A percentile compares a stretch with the other conserved stretches of the same genome.
Conservation (phyloP, 2,329 filamentous ascomycete genomes). For the Aspergillus transmontanensis region DNA sequence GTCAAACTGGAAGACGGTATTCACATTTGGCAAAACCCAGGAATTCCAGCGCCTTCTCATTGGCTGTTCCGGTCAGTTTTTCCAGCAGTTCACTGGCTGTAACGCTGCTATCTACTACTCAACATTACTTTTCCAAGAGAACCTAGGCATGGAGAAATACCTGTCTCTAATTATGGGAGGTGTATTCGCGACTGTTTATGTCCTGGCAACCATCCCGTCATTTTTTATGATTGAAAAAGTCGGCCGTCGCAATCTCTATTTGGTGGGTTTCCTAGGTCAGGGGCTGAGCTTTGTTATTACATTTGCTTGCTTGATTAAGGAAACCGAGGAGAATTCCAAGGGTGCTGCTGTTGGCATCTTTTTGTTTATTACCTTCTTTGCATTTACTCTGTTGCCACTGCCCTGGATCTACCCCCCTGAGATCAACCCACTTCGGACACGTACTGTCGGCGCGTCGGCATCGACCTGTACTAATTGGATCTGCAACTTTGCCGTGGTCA, state of each 20-base stretch:
- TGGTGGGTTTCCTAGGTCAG: conserved; percentile 38
- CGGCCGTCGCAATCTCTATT: conserved; percentile 42
- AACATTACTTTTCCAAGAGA: conserved; percentile 48
- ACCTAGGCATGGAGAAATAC: conserved; percentile 27
- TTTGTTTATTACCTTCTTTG: conserved; percentile 68
- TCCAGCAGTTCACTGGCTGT: conserved; percentile 51
- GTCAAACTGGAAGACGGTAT: conserved; percentile 28
- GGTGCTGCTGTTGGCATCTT: conserved; percentile 61
- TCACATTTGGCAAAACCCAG: conserved; percentile 34
- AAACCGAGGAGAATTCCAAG: conserved; percentile 27
- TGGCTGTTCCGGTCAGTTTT: conserved; percentile 35
- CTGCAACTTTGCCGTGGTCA: conserved; percentile 56
- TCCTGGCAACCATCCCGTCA: conserved; percentile 28
- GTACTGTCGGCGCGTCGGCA: conserved; percentile 54
- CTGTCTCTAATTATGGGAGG: conserved; percentile 30
- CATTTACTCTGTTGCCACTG: conserved; percentile 63
- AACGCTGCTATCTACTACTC: conserved; percentile 51
- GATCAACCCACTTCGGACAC: conserved; percentile 56
- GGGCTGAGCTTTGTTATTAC: conserved; percentile 37
- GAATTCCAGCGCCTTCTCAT: conserved; percentile 33
- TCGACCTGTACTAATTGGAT: conserved; percentile 57
- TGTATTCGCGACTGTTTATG: conserved; percentile 31
- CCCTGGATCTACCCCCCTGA: conserved; percentile 58
- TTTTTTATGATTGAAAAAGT: conserved; percentile 38
- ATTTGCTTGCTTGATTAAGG: conserved; percentile 35